Conservation (phyloP, 306 rosid genomes). For the Pyrus bretschneideri region DNA sequence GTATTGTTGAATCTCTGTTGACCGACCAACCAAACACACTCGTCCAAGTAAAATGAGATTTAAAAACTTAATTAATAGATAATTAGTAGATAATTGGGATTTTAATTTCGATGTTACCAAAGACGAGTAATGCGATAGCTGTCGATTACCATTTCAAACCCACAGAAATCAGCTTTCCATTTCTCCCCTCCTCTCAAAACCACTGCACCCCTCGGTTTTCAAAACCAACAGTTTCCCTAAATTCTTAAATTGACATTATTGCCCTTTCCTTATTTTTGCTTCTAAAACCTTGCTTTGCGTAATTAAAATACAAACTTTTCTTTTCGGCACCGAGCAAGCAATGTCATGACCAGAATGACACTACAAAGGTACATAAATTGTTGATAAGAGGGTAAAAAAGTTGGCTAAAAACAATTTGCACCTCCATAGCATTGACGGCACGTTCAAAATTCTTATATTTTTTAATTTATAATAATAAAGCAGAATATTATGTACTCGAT, state of each 20-base stretch:
- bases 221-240: not conserved
- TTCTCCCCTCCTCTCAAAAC: conserved; percentile 21
- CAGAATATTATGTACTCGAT: no score
- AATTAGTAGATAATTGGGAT: not conserved
- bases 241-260: not conserved
- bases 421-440: no score
- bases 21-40: not conserved
- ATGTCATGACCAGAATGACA: no score
- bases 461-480: no score
- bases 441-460: no score
- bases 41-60: not conserved
- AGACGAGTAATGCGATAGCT: not conserved
- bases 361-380: no score
- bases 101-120: not conserved
- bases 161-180: conserved; percentile 19
- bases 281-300: not conserved
- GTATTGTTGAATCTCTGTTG: not conserved
- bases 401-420: no score
- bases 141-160: conserved; percentile 2
- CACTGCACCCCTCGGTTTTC: conserved; percentile 38
- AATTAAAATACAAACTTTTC: not conserved
- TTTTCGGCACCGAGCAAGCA: no score
- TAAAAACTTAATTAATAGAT: not conserved
- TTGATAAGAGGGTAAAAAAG: no score
- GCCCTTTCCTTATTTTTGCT: not conserved